Base-by-base conservation (phyloP, 257 asterid species). In the Ligustrum vulgare region DNA sequence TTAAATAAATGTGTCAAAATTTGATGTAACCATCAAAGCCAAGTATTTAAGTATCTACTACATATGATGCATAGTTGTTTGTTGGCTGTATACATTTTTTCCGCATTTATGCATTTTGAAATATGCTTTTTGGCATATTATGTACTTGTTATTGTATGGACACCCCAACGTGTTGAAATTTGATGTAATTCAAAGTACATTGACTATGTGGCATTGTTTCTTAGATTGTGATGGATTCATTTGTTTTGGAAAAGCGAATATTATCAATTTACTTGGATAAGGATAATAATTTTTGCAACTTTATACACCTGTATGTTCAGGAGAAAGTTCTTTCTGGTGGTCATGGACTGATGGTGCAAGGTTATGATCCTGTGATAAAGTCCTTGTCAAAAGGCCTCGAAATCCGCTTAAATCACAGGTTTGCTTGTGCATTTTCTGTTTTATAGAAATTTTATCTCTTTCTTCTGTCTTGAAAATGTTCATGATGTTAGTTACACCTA, bases 261-360 rank as follows among this genome's bases (percentile, higher is more conserved):
- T 31, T 72, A 66, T 62, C 23, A 56, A 58, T 72, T 64, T 33
- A 36, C 60, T 70, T 75, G 60, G 79, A 63, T 33, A 54, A 47
- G 60, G 79, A 63, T 33, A 54, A 47, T 68, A 43, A 69, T 70
- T 56, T 69, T 41, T 78, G 49, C 41, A 39, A 35, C 65, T 69
- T 70, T 67, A 82, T 36, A 20, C 67, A 33, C 76, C 72, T 82
- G 34, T 36, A 64, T 69, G 71, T 85, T 78, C 91, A 95, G 99
- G 99, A 95, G 84, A 79, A 88, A 78, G 96, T 95, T 76, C 98
- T 95, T 73, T 81, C 99, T 34, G 98, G 99, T 77, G 98, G 99
- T 75, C 99, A 95, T 80, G 99, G 99, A 75, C 96, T 95, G 65
- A 93, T 95, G 99, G 97, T 95, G 77, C 97, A 93, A 84, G 99